These are phyloP conservation scores for Phytophthora lateralis DNA, from an alignment of 352 stramenopile species.

Conservation along the genomic window DNA sequence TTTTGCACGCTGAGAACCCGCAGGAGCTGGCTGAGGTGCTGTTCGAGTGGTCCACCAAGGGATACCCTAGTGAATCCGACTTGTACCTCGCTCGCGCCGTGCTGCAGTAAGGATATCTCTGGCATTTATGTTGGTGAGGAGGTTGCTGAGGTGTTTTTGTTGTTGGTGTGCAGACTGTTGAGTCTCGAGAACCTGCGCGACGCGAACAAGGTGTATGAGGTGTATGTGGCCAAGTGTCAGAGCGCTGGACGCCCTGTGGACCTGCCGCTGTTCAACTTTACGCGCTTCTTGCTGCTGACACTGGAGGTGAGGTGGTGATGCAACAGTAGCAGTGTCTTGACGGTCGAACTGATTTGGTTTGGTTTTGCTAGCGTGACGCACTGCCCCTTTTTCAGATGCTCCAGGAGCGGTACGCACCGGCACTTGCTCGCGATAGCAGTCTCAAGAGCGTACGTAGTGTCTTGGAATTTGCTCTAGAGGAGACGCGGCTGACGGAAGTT, in stretches of 20 bases:
- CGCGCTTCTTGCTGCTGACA: slow-evolving; percentile 84
- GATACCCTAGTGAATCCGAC: slow-evolving; percentile 83
- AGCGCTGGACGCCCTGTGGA: slow-evolving; percentile 48
- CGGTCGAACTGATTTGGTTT: slow-evolving; percentile 3
- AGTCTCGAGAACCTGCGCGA: slow-evolving; percentile 89
- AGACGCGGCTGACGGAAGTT: slow-evolving; percentile 12
- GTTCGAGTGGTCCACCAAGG: slow-evolving; percentile 74
- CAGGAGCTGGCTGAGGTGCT: slow-evolving; percentile 71
- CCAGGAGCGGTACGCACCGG: slow-evolving; percentile 78
- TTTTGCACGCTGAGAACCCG: slow-evolving; percentile 76
- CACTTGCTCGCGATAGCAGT: slow-evolving; percentile 73
- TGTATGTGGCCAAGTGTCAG: slow-evolving; percentile 63
- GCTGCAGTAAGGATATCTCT: slow-evolving; percentile 63
- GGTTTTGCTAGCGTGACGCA: slow-evolving; percentile 65
- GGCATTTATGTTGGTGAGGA: slow-evolving; percentile 5
- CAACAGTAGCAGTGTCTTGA: neutral
- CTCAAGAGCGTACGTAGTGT: slow-evolving; percentile 75
- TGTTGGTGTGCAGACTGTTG: slow-evolving; percentile 50
- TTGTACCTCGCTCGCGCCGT: slow-evolving; percentile 78
- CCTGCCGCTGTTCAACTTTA: slow-evolving; percentile 84
- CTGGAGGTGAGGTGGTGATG: slow-evolving; percentile 58
- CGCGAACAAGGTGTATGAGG: slow-evolving; percentile 79
- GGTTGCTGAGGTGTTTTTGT: slow-evolving; percentile 9
- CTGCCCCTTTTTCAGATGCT: slow-evolving; percentile 88
- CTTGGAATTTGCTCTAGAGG: neutral